A percentile compares a stretch with the other conserved stretches of the same genome.
Evolutionary conservation across 331 rosid genomes (phyloP).

Genomic region (Prunus yedoensis): DNA sequence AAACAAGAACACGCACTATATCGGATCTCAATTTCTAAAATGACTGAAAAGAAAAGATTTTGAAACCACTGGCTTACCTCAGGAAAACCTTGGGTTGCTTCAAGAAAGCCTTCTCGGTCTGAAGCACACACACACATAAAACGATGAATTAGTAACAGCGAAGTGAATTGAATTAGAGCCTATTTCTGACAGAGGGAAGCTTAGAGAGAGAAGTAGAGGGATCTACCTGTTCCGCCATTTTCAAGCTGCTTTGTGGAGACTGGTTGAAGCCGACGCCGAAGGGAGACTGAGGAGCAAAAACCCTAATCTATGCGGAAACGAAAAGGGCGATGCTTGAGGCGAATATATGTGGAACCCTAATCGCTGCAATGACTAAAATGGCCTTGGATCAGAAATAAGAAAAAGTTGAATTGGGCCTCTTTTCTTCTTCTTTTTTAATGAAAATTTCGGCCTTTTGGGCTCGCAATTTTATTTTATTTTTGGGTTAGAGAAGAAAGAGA

Average conservation of each 20-base stretch:
- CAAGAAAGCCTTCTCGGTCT: constrained; percentile 79
- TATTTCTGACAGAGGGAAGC: too few relatives aligned
- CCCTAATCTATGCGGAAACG: background rate
- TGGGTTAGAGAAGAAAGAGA: too few relatives aligned
- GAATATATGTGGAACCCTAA: constrained; percentile 22
- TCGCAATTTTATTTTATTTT: background rate
- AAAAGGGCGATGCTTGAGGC: background rate
- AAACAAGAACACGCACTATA: background rate
- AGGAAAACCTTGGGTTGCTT: constrained; percentile 77
- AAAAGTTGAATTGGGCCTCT: background rate
- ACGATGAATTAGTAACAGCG: background rate
- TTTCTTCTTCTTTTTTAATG: background rate
- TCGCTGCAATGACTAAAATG: background rate
- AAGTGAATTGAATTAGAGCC: background rate
- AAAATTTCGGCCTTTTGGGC: background rate
- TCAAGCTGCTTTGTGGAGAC: background rate
- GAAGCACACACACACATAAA: background rate
- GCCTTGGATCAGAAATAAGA: background rate
- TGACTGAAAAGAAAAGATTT: background rate
- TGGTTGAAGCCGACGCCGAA: constrained; percentile 12
- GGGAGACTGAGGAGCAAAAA: constrained; percentile 15
- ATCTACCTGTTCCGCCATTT: constrained; percentile 57
- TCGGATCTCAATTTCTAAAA: background rate
- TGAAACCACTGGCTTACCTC: constrained; percentile 26
- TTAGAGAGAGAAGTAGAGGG: background rate